Evolutionary conservation across 2,329 filamentous ascomycete genomes (phyloP).

Genomic region (Dothideomycetes sp.): DNA sequence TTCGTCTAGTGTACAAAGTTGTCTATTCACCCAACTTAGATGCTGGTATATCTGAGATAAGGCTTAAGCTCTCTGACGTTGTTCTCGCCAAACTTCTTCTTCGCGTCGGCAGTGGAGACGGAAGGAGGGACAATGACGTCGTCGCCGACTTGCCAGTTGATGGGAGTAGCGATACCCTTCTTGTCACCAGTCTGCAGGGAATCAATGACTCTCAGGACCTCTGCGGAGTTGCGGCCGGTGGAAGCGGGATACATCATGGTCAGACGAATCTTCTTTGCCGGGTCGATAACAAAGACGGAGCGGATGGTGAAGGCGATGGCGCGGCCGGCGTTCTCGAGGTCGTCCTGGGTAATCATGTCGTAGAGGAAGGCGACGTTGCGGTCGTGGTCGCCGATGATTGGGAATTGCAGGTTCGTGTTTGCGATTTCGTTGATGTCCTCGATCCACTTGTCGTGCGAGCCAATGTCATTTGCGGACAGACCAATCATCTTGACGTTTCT

Average conservation of each 20-base stretch:
- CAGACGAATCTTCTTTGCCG: slow-evolving; percentile 82
- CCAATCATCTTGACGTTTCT: slow-evolving; percentile 86
- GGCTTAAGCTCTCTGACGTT: slow-evolving; percentile 48
- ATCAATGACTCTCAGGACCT: slow-evolving; percentile 49
- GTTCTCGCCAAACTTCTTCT: slow-evolving; percentile 69
- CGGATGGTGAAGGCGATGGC: slow-evolving; percentile 82
- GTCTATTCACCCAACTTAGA: slow-evolving; percentile 10
- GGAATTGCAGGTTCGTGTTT: slow-evolving; percentile 34
- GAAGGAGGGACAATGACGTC: slow-evolving; percentile 80
- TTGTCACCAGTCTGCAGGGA: slow-evolving; percentile 61
- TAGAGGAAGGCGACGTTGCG: slow-evolving; percentile 37
- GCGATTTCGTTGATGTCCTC: slow-evolving; percentile 52
- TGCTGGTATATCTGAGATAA: slow-evolving; percentile 60
- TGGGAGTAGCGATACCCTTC: slow-evolving; percentile 64
- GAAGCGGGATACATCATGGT: slow-evolving; percentile 89
- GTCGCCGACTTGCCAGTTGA: slow-evolving; percentile 8
- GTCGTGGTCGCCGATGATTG: slow-evolving; percentile 40
- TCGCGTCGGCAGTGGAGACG: slow-evolving; percentile 74
- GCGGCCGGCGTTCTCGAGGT: slow-evolving; percentile 24
- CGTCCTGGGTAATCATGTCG: slow-evolving; percentile 32
- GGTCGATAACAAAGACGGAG: slow-evolving; percentile 90
- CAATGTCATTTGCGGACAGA: slow-evolving; percentile 71
- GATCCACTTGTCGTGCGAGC: slow-evolving; percentile 81
- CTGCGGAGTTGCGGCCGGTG: slow-evolving; percentile 55
- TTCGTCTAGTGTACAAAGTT: not conserved